These are phyloP conservation scores for Takashimella koratensis DNA, from an alignment of 1,284 basidiomycete species.

Conservation along the genomic window DNA sequence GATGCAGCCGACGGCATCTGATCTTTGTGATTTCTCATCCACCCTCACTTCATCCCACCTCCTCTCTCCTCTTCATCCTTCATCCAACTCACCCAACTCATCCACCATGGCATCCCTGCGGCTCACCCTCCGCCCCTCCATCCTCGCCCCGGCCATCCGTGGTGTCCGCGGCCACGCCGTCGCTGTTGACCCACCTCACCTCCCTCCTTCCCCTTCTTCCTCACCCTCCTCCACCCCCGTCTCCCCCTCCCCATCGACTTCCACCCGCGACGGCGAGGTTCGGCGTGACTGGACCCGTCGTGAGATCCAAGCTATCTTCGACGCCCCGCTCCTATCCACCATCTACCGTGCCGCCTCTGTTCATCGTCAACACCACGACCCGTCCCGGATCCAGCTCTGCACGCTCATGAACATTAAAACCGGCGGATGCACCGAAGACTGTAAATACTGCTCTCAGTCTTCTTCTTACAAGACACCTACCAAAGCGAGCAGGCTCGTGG, in stretches of 20 bases:
- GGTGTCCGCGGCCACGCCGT: slow-evolving; percentile 34
- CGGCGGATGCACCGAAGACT: slow-evolving; percentile 94
- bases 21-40: too few species aligned
- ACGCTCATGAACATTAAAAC: slow-evolving; percentile 99
- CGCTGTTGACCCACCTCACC: slow-evolving; percentile 32
- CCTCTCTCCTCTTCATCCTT: background rate
- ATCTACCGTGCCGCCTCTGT: slow-evolving; percentile 57
- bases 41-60: background rate
- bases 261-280: slow-evolving; percentile 30
- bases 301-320: slow-evolving; percentile 52
- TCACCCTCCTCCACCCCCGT: slow-evolving; percentile 5
- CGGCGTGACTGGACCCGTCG: slow-evolving; percentile 48
- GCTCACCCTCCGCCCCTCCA: background rate
- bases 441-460: slow-evolving; percentile 97
- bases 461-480: slow-evolving; percentile 86
- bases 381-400: slow-evolving; percentile 87
- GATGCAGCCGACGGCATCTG: too few species aligned
- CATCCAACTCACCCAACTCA: background rate
- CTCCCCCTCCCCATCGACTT: slow-evolving; percentile 6
- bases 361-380: slow-evolving; percentile 82
- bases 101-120: background rate
- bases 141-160: slow-evolving; percentile 9
- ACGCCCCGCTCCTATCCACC: slow-evolving; percentile 73
- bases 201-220: slow-evolving; percentile 20
- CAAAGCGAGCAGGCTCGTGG: slow-evolving; percentile 81